Conservation (phyloP, 2,329 filamentous ascomycete species). For the Cordyceps pruinosa region DNA sequence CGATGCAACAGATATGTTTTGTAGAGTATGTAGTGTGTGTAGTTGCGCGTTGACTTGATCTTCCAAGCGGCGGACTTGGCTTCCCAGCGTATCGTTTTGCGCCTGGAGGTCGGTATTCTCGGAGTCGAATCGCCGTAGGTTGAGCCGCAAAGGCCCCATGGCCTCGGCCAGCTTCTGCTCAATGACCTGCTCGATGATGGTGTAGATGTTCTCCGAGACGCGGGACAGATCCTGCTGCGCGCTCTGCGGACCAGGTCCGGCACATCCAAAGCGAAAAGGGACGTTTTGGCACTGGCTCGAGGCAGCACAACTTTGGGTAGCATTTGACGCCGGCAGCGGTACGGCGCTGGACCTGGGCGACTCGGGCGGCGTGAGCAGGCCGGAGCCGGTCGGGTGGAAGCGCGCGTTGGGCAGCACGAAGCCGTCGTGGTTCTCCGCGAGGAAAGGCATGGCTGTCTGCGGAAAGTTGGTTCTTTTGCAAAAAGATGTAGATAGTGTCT, state of each 20-base stretch:
- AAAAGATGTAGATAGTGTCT: too few species aligned
- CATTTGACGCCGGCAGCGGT: not conserved
- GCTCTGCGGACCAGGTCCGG: not conserved
- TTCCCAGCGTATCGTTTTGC: conserved; percentile 21
- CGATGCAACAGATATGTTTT: conserved; percentile 14
- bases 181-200: conserved; percentile 24
- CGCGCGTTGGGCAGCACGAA: conserved; percentile 4
- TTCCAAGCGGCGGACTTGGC: conserved; percentile 13
- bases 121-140: conserved; percentile 17
- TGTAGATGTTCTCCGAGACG: conserved; percentile 20
- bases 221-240: not conserved
- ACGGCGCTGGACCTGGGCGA: conserved; percentile 14
- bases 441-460: not conserved
- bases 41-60: too few species aligned
- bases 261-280: not conserved
- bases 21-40: conserved; percentile 15
- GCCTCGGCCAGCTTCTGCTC: conserved; percentile 28
- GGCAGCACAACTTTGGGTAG: not conserved
- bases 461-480: not conserved
- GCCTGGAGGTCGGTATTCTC: conserved; percentile 17
- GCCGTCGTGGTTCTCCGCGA: not conserved
- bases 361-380: conserved; percentile 17
- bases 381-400: conserved; percentile 2
- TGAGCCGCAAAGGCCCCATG: conserved; percentile 23
- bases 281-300: not conserved